These are phyloP conservation scores for Hymenoscyphus fraxineus DNA, from an alignment of 2,329 filamentous ascomycete species.

Conservation along the genomic window DNA sequence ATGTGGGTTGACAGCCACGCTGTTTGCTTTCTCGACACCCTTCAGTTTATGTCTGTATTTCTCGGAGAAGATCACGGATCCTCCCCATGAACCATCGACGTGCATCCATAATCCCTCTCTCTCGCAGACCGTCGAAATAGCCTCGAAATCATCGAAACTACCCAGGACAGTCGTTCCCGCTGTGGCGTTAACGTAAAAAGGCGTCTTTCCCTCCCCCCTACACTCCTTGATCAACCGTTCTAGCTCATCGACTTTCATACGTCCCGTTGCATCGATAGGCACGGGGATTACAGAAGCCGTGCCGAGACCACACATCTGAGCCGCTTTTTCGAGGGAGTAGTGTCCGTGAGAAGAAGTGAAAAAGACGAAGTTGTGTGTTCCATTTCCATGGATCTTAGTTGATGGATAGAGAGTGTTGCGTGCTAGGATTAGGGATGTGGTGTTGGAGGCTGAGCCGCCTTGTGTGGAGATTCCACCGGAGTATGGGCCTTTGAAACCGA, in stretches of 20 bases:
- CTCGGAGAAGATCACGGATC: conserved; percentile 73
- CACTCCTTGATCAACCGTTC: conserved; percentile 59
- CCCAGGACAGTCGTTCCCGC: conserved; percentile 92
- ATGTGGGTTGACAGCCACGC: conserved; percentile 86
- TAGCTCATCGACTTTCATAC: conserved; percentile 66
- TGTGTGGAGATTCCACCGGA: conserved; percentile 68
- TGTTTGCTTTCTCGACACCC: conserved; percentile 73
- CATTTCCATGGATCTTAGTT: conserved; percentile 71
- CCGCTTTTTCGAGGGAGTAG: conserved; percentile 92
- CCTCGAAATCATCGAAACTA: conserved; percentile 76
- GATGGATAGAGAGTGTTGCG: conserved; percentile 80
- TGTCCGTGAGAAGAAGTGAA: conserved; percentile 91
- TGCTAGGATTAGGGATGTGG: conserved; percentile 80
- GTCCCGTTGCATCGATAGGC: conserved; percentile 66
- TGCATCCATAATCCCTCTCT: conserved; percentile 82
- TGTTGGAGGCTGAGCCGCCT: conserved; percentile 81
- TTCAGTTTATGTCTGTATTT: conserved; percentile 60
- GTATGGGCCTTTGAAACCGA: conserved; percentile 67
- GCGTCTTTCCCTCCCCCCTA: conserved; percentile 66
- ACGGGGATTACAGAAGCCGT: conserved; percentile 68
- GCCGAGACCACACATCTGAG: conserved; percentile 85
- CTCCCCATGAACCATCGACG: conserved; percentile 90
- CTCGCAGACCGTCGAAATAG: conserved; percentile 67
- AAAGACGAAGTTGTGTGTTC: conserved; percentile 63
- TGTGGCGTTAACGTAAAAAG: conserved; percentile 93